phyloP scores from a whole-genome alignment of 306 rosid species.

The Canavalia ensiformis region DNA sequence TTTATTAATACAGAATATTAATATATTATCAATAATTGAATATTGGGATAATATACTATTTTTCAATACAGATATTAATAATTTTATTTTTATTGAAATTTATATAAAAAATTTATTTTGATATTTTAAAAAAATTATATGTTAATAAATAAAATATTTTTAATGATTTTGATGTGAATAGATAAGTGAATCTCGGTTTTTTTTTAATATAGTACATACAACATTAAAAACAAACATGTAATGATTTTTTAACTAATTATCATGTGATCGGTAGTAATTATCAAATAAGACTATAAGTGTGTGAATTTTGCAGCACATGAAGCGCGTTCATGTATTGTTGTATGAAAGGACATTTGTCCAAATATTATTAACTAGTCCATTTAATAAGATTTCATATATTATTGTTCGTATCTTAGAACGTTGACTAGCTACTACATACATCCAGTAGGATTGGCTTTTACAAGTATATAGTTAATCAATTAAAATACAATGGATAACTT shows the following conservation, averaged over 20 bases:
- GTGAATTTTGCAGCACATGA: not conserved
- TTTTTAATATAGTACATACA: no score
- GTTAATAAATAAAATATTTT: no score
- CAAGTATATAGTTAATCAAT: conserved; percentile 17
- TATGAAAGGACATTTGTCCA: not conserved
- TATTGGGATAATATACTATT: no score
- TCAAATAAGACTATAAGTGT: not conserved
- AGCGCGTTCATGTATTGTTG: not conserved
- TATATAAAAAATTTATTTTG: no score
- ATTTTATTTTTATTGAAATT: no score
- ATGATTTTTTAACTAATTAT: not conserved
- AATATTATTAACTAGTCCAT: not conserved
- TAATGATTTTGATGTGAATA: no score
- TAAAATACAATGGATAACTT: conserved; percentile 27
- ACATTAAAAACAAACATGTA: no score
- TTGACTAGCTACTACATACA: not conserved
- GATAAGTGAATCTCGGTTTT: no score
- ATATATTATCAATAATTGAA: no score
- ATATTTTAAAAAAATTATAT: no score
- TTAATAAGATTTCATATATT: not conserved
- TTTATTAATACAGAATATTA: no score
- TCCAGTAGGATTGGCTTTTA: not conserved
- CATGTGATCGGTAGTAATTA: not conserved
- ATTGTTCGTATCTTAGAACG: not conserved
- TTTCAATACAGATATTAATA: no score